A percentile compares a stretch with the other conserved stretches of the same genome.
Evolutionary conservation across 768 basidiomycete species (phyloP).

Genomic region (Mycena amicta): DNA sequence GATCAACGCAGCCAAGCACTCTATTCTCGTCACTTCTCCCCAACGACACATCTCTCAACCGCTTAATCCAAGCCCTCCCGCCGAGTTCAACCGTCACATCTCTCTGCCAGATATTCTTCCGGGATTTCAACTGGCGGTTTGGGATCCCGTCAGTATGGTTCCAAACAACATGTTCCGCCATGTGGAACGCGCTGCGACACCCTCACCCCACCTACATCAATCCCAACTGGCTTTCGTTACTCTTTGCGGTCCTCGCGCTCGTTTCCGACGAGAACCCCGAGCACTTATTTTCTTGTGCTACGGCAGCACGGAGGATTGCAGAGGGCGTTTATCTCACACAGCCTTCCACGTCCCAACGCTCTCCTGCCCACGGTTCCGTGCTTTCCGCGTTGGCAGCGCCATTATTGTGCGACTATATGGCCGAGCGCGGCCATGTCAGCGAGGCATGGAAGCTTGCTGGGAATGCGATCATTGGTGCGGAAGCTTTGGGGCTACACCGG

Average conservation of each 20-base stretch:
- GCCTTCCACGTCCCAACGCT: conserved; percentile 36
- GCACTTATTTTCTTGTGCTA: conserved; percentile 43
- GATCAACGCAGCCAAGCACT: conserved; percentile 39
- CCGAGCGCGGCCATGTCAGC: conserved; percentile 49
- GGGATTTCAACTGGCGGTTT: conserved; percentile 51
- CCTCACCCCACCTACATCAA: conserved; percentile 44
- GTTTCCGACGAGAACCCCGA: conserved; percentile 27
- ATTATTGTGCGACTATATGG: conserved; percentile 47
- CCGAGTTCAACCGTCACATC: conserved; percentile 32
- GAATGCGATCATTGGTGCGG: conserved; percentile 40
- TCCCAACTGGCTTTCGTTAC: conserved; percentile 51
- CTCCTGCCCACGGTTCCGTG: conserved; percentile 49
- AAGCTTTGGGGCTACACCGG: conserved; percentile 46
- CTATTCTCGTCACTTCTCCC: conserved; percentile 11
- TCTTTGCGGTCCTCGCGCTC: conserved; percentile 52
- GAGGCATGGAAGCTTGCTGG: conserved; percentile 54
- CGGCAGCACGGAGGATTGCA: conserved; percentile 47
- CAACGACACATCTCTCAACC: conserved; percentile 27
- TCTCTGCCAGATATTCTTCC: conserved; percentile 46
- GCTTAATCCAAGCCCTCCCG: conserved; percentile 39
- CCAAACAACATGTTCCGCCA: conserved; percentile 40
- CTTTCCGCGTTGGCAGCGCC: conserved; percentile 49
- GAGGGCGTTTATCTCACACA: conserved; percentile 46
- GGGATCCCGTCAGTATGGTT: conserved; percentile 56
- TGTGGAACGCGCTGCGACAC: conserved; percentile 48